These are phyloP conservation scores for Vitis vinifera DNA, from an alignment of 164 flowering plant genomes.

Conservation along the genomic window ASM3070453v1 NC_081819.1:20934001-20934500, in stretches of 20 bases:
- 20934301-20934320: background rate
- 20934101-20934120: slow-evolving; percentile 77
- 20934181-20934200: slow-evolving; percentile 40
- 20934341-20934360: slow-evolving; percentile 37
- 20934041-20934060: slow-evolving; percentile 15
- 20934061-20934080: slow-evolving; percentile 32
- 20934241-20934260: slow-evolving; percentile 71
- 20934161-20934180: slow-evolving; percentile 58
- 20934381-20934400: slow-evolving; percentile 83
- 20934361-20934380: slow-evolving; percentile 94
- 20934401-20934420: slow-evolving; percentile 77
- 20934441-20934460: background rate
- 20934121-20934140: slow-evolving; percentile 58
- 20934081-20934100: slow-evolving; percentile 37
- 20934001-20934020: background rate
- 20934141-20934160: slow-evolving; percentile 76
- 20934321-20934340: background rate
- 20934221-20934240: slow-evolving; percentile 76
- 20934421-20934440: slow-evolving; percentile 1
- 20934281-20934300: background rate
- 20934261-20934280: slow-evolving; percentile 12
- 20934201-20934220: slow-evolving; percentile 52
- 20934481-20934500: slow-evolving; percentile 5
- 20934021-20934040: slow-evolving; percentile 6
- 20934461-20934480: too few relatives aligned